Conservation (phyloP, 345 rosid species). For the Physaria fendleri region DNA sequence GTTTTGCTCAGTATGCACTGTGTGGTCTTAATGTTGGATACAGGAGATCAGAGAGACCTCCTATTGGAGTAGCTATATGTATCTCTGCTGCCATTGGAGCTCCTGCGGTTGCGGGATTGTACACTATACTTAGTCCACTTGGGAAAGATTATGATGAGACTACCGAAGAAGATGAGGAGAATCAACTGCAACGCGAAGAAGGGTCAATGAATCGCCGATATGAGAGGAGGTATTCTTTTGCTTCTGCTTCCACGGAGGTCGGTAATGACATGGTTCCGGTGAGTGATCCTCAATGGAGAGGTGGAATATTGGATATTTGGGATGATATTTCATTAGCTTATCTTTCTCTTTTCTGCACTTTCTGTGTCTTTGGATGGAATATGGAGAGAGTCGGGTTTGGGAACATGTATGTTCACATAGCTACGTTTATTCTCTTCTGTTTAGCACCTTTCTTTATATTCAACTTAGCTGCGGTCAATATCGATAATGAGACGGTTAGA, state of each 20-base stretch:
- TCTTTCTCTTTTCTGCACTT: constrained; percentile 72
- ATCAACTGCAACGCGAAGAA: constrained; percentile 32
- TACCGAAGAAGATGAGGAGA: constrained; percentile 58
- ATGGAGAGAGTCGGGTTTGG: constrained; percentile 97
- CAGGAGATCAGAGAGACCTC: constrained; percentile 76
- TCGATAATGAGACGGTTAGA: constrained; percentile 51
- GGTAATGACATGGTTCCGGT: constrained; percentile 35
- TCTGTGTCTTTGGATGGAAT: constrained; percentile 95
- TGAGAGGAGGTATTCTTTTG: constrained; percentile 72
- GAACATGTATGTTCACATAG: constrained; percentile 91
- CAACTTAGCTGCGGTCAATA: constrained; percentile 78
- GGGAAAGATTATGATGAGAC: constrained; percentile 72
- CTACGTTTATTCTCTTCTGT: constrained; percentile 80
- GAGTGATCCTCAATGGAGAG: constrained; percentile 68
- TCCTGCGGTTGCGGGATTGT: constrained; percentile 76
- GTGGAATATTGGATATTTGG: constrained; percentile 83
- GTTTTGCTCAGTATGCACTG: constrained; percentile 94
- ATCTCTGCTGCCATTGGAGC: constrained; percentile 81
- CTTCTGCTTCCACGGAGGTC: constrained; percentile 27
- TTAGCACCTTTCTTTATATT: constrained; percentile 92
- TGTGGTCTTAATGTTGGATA: constrained; percentile 83
- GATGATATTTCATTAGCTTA: constrained; percentile 81
- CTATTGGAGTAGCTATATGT: constrained; percentile 79
- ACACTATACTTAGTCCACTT: constrained; percentile 71
- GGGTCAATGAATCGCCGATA: constrained; percentile 30